Evolutionary conservation across 2,329 filamentous ascomycete genomes (phyloP).

Genomic region (Aspergillus thermomutatus): DNA sequence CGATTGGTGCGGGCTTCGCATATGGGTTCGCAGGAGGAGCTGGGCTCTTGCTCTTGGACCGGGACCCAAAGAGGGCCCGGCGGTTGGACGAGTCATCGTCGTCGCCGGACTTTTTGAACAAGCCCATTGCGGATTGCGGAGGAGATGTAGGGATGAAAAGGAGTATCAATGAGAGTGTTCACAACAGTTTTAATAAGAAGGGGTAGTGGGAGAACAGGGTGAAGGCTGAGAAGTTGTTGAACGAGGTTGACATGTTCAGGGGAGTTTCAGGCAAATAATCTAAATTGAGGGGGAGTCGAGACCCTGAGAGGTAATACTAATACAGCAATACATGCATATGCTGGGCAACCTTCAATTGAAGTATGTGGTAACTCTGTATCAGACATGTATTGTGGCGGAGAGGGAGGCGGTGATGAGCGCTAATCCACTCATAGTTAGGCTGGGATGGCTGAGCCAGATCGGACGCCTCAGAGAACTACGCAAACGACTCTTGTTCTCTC

Average conservation of each 20-base stretch:
- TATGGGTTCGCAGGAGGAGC: slow-evolving; percentile 55
- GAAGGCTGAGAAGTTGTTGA: not conserved
- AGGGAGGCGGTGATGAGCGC: slow-evolving; percentile 10
- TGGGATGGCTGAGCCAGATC: slow-evolving; percentile 13
- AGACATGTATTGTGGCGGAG: slow-evolving; percentile 6
- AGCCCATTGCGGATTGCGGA: slow-evolving; percentile 2
- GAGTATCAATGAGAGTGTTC: not conserved
- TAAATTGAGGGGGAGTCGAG: slow-evolving; percentile 11
- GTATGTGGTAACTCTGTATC: not conserved
- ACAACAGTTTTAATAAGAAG: not conserved
- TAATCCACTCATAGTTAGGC: slow-evolving; percentile 19
- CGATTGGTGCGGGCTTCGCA: slow-evolving; percentile 50
- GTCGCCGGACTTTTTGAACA: slow-evolving; percentile 36
- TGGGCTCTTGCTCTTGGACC: slow-evolving; percentile 54
- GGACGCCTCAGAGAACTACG: slow-evolving; percentile 6
- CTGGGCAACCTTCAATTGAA: not conserved
- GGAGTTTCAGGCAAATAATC: slow-evolving; percentile 22
- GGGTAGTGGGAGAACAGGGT: not conserved
- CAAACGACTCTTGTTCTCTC: slow-evolving; percentile 5
- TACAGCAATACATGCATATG: slow-evolving; percentile 2
- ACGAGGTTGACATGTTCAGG: slow-evolving; percentile 21
- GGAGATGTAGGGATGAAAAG: not conserved
- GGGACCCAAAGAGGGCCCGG: slow-evolving; percentile 57
- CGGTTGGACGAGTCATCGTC: slow-evolving; percentile 52
- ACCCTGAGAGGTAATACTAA: slow-evolving; percentile 9